Evolutionary conservation across 139 green algal species (phyloP).

Genomic region (Penium margaritaceum): DNA sequence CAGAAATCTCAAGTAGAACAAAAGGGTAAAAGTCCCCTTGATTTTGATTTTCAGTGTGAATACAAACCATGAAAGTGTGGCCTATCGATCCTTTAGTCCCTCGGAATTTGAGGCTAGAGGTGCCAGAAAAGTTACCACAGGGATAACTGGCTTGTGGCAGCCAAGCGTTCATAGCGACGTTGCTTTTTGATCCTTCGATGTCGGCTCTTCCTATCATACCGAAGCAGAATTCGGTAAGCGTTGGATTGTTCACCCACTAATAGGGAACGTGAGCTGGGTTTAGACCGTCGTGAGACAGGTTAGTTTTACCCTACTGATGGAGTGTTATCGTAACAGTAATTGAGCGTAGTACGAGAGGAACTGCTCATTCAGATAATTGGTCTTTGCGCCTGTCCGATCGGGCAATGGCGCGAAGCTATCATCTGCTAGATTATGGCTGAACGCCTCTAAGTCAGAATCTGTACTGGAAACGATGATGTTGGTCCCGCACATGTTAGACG

Average conservation of each 20-base stretch:
- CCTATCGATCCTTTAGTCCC: constrained; percentile 83
- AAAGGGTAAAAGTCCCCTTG: constrained; percentile 89
- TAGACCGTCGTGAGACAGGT: too few species aligned
- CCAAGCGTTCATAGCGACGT: constrained; percentile 55
- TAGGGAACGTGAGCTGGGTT: too few species aligned
- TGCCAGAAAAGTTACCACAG: not conserved
- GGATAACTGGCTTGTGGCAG: not conserved
- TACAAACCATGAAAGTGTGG: constrained; percentile 82
- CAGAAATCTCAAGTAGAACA: constrained; percentile 85
- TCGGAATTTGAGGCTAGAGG: not conserved
- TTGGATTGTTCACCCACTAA: constrained; percentile 39
- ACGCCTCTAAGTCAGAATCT: constrained; percentile 71
- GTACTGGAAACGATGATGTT: constrained; percentile 58
- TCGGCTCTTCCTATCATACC: constrained; percentile 61
- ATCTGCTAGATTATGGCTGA: constrained; percentile 71
- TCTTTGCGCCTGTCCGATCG: constrained; percentile 64
- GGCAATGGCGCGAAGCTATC: constrained; percentile 70
- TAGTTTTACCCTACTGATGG: constrained; percentile 69
- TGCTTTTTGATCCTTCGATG: constrained; percentile 56
- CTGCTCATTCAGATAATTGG: constrained; percentile 70
- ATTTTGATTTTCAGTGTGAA: constrained; percentile 91
- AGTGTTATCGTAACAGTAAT: constrained; percentile 69
- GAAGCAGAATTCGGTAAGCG: constrained; percentile 66
- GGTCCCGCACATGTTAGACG: not conserved
- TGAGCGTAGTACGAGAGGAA: constrained; percentile 80